Base-by-base conservation (phyloP, 371 early-diverging fungal species). In the Entomophthora muscae region DNA sequence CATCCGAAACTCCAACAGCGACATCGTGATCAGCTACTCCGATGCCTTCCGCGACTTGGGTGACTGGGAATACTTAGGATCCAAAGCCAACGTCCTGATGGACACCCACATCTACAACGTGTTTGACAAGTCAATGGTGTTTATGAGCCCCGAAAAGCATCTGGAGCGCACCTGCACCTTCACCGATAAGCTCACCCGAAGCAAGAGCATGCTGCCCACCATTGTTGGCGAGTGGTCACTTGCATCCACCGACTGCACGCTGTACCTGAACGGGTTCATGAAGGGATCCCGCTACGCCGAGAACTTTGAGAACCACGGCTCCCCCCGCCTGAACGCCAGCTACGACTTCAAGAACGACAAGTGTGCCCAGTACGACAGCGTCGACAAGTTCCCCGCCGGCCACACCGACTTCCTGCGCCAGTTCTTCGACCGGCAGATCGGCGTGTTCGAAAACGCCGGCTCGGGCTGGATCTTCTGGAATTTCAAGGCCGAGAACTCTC, bases 401-500 rank as follows among this genome's bases (percentile, higher is more conserved):
- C 62, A 32, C 10, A 22, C 5, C 5, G 3, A 10, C 5, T 75
- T 67, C 54, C 63, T 75, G 61, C 53, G 64, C 2, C 67, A 66
- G 17, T 79, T 76, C 58, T 73, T 76, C 0, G 71, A 72, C 67
- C 70, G 72, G 0, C 82, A 82, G 67, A 69, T 79, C 66, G 78
- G 77, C 66, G 76, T 77, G 1, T 82, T 73, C 64, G 78, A 77
- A 65, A 70, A 65, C 32, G 68, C 52, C 10, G 77, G 76, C 1
- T 58, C 70, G 24, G 88, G 88, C 0, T 88, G 86, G 86, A 81
- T 85, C 66, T 86, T 83, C 61, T 88, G 88, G n/a, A 86, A 85
- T 65, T 86, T 84, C 61, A 88, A 86, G 70, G 80, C 88, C 84
- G 86, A 66, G 66, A 76, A 13, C 78, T 83, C 53, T n/a, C 82